Evolutionary conservation across 2,329 filamentous ascomycete species (phyloP).

Genomic region (Gliomastix tumulicola): DNA sequence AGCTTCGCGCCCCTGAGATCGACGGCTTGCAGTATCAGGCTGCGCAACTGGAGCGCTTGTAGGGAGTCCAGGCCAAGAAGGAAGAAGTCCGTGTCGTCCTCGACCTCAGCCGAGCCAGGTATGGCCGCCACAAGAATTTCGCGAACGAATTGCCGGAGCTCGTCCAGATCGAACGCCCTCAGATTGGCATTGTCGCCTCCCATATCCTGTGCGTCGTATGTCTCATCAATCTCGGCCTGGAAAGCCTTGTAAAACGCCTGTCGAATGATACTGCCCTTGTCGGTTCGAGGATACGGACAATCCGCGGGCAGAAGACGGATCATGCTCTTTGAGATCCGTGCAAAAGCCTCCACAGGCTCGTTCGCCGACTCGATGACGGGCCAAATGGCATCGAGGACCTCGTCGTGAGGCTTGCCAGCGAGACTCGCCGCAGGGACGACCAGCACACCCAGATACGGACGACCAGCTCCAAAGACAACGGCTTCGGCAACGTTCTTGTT

Average conservation of each 20-base stretch:
- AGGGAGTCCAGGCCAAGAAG: conserved; percentile 49
- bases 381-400: conserved; percentile 19
- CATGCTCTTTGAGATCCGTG: conserved; percentile 36
- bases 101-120: background rate
- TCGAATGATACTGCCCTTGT: conserved; percentile 47
- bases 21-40: conserved; percentile 42
- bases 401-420: conserved; percentile 15
- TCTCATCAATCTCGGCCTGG: conserved; percentile 30
- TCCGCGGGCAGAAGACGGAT: conserved; percentile 36
- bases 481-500: conserved; percentile 39
- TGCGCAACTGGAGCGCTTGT: conserved; percentile 49
- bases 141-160: conserved; percentile 24
- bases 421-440: conserved; percentile 35
- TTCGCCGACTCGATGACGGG: conserved; percentile 20
- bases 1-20: conserved; percentile 36
- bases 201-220: conserved; percentile 15
- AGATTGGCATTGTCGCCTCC: background rate
- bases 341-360: conserved; percentile 16
- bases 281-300: conserved; percentile 35
- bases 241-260: conserved; percentile 38
- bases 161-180: conserved; percentile 11
- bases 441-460: conserved; percentile 47
- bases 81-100: conserved; percentile 49
- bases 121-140: conserved; percentile 12
- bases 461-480: conserved; percentile 54